Base-by-base conservation (phyloP, 805 yeast genomes). In the Kodamaea laetipori region DNA sequence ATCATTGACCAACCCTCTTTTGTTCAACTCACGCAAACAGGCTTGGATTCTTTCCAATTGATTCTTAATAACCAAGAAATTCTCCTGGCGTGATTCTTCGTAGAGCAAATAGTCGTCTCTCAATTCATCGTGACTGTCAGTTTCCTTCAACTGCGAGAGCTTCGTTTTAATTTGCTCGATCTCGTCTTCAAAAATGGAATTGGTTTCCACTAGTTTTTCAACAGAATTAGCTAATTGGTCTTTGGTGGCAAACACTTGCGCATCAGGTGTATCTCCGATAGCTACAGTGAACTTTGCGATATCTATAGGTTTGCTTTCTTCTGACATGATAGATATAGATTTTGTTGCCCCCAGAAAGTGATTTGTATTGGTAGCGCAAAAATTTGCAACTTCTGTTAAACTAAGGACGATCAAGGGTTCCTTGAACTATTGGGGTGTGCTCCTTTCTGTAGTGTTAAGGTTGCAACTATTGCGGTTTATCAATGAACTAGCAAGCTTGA, bases 21-120 rank as follows among this genome's bases (percentile, higher is more conserved):
- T 56, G n/a, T 54, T 48, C 17, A 81, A 61, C 54, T 83, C 87
- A 13, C 64, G 56, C 24, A 71, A 66, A 13, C 82, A 54, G 0
- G 71, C 69, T 2, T 60, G 64, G 3, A 81, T 55, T 45, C 84
- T 63, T 25, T 68, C 65, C 8, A 57, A 46, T 54, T 82, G 83
- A 53, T 77, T 81, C 2, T 58, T 52, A 16, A 82, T 63, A n/a
- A 82, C 85, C 2, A 58, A 55, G 9, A 67, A 61, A 57, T 84
- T 84, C 50, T 84, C 90, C 6, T 56, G 52, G 12, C 82, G 69
- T 7, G 82, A 72, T n/a, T 78, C 84, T 4, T 52, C 57, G 60
- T 76, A 84, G 11, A 84, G 54, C 11, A 63, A 58, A n/a, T 66
- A 55, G 53, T 83, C 88, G 9, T 67, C 68, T 4, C 63, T 65